Evolutionary conservation across 345 rosid genomes (phyloP), one percentile per base, ranked within the genome.

Genomic region (Brassica nigra): DNA sequence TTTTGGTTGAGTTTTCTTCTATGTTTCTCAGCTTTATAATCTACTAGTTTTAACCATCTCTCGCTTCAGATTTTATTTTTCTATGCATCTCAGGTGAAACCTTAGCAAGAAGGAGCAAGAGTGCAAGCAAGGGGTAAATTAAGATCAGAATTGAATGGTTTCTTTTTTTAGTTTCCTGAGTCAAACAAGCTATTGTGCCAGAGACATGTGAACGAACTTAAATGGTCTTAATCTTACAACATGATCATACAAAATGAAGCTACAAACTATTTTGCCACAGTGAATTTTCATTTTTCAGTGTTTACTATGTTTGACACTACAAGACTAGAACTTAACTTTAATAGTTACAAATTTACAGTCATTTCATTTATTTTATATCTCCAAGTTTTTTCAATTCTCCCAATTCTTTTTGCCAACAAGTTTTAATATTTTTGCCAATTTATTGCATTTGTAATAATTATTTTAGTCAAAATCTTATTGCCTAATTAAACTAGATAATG

Each of bases 401-500:
- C 1, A 2, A 34, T 34, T 34, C 8, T 63, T 10, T 59, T 31
- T 62, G 18, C 42, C 6, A 28, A 61, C 64, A 49, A 49, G 8
- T 64, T 63, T 31, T 23, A 23, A 15, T 33, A 7, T 54, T 71
- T 71, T 70, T 71, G 7, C 72, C 9, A 1, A 64, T 20, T 77
- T 15, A 9, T 33, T 62, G 30, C 39, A 71, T 54, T 62, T 55
- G 34, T 23, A 37, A 78, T 14, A 65, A 65, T 27, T 37, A 36
- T 55, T 29, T 7, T 42, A 73, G 27, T 58, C 34, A 67, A 59
- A 31, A 8, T 3, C 5, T 47, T 47, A 33, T 74, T 79, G 49
- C 83, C 23, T 37, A 27, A 74, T 52, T 67, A 62, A 79, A 61
- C 58, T 16, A 79, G 68, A n/a, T 70, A 79, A 2, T 66, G 57